Percentiles rank a stretch among this genome's conserved stretches.
Evolutionary conservation across 2,329 filamentous ascomycete genomes (phyloP).

Genomic region (Pestalotiopsis sp.): DNA sequence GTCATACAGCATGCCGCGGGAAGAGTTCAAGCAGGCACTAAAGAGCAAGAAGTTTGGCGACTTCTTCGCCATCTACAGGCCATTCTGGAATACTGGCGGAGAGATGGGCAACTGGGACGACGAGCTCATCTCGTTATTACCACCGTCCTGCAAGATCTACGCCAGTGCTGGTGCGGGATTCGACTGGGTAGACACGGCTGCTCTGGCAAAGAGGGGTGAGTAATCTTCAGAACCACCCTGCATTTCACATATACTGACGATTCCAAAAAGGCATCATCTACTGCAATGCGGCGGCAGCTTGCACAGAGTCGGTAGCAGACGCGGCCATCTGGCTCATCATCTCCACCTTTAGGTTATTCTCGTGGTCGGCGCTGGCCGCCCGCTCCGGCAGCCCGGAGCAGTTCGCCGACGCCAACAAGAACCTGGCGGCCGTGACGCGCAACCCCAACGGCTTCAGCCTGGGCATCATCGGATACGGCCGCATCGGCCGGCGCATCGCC

Average conservation of each 20-base stretch:
- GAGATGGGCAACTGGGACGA: conserved; percentile 15
- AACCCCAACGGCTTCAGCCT: conserved; percentile 14
- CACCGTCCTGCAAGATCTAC: conserved; percentile 12
- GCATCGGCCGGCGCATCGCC: conserved; percentile 12
- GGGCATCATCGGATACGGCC: conserved; percentile 11
- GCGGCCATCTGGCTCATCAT: conserved; percentile 14
- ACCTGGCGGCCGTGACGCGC: conserved; percentile 11
- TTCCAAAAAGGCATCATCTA: conserved; percentile 3
- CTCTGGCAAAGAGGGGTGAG: conserved; percentile 10
- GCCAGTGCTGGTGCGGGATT: conserved; percentile 11
- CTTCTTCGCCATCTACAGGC: conserved; percentile 12
- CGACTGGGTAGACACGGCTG: conserved; percentile 12
- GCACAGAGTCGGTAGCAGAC: conserved; percentile 13
- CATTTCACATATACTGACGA: neutral
- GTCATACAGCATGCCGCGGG: conserved; percentile 21
- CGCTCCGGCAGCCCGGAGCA: conserved; percentile 10
- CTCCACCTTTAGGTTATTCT: conserved; percentile 11
- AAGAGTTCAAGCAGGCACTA: conserved; percentile 19
- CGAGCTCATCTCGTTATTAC: conserved; percentile 12
- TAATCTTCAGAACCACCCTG: neutral
- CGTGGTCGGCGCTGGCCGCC: conserved; percentile 12
- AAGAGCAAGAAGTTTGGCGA: conserved; percentile 15
- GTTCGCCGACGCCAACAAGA: conserved; percentile 11
- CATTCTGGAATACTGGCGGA: conserved; percentile 13
- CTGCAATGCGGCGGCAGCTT: conserved; percentile 13